Evolutionary conservation across 176 grass and related monocot genomes (phyloP), one percentile per base, ranked within the genome.

Genomic region (Puccinellia tenuiflora): DNA sequence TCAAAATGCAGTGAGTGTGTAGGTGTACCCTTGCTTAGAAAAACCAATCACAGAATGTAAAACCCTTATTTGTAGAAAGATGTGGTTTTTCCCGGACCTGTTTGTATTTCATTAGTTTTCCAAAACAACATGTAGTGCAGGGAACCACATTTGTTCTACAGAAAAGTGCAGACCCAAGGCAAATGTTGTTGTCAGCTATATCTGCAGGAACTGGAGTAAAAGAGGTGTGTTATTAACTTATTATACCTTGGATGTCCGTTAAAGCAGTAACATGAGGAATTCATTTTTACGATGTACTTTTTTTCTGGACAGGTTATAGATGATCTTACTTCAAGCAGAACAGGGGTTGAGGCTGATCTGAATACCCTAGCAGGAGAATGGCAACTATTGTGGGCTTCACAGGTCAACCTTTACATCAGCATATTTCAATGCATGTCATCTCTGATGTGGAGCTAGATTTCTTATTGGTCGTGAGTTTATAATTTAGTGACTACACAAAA

Each of bases 131-230:
- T 91, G 75, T 98, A 98, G 96, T 93, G 87, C 92, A 98, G 96
- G 96, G 96, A 80, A 93, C 92, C 34, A 95, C 96, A 82, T 98
- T 98, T 89, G 92, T 97, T 65, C 78, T 97, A 28, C 95, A 97
- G 88, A 98, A 95, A 79, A 87, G 62, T 82, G 85, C 73, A 77
- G 96, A 93, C 34, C 83, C 87, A n/a, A 92, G 92, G 76, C 96
- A 98, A 77, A 91, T 55, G 35, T 87, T 98, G 66, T 21, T 98
- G 67, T 91, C 96, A 50, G 77, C 92, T 74, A 95, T 98, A 88
- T 91, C 85, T 91, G 68, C 65, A 70, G 74, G 80, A 34, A 83
- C 73, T 64, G 80, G 90, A 70, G 84, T 95, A 63, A 38, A 68
- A 43, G 73, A 90, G 92, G 96, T 98, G 2, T 34, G 73, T 28